Evolutionary conservation across 1,284 basidiomycete species (phyloP).

Genomic region (Neonothopanus nambi): DNA sequence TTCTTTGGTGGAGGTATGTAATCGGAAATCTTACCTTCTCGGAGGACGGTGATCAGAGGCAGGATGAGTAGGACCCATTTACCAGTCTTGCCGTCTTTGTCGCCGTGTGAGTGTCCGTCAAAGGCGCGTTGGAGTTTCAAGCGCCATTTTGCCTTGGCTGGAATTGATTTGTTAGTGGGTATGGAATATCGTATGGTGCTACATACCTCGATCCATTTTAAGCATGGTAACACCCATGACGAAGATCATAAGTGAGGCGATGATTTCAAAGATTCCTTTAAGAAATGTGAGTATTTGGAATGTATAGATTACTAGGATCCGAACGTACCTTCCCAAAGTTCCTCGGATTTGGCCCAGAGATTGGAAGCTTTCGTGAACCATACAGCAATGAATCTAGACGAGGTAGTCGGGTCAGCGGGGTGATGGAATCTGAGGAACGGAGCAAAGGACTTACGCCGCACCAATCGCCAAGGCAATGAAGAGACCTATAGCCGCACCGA

Average conservation of each 20-base stretch:
- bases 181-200: background rate
- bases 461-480: constrained; percentile 77
- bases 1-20: background rate
- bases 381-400: constrained; percentile 63
- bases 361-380: constrained; percentile 80
- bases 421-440: background rate
- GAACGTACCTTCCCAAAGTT: constrained; percentile 62
- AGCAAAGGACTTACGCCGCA: constrained; percentile 45
- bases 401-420: constrained; percentile 2
- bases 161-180: too few relatives aligned
- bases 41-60: constrained; percentile 86
- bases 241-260: constrained; percentile 84
- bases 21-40: constrained; percentile 65
- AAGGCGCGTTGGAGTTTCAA: constrained; percentile 84
- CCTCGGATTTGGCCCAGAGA: constrained; percentile 75
- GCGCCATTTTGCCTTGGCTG: constrained; percentile 87
- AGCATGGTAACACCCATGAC: constrained; percentile 80
- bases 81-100: constrained; percentile 49
- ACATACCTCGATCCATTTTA: constrained; percentile 57
- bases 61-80: constrained; percentile 88
- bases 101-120: constrained; percentile 41
- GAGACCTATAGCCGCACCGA: constrained; percentile 76
- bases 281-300: constrained; percentile 22
- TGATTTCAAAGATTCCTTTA: constrained; percentile 77
- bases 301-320: background rate